Evolutionary conservation across 805 yeast genomes (phyloP), one percentile per base, ranked within the genome.

Genomic region (Wickerhamomyces silvicola): DNA sequence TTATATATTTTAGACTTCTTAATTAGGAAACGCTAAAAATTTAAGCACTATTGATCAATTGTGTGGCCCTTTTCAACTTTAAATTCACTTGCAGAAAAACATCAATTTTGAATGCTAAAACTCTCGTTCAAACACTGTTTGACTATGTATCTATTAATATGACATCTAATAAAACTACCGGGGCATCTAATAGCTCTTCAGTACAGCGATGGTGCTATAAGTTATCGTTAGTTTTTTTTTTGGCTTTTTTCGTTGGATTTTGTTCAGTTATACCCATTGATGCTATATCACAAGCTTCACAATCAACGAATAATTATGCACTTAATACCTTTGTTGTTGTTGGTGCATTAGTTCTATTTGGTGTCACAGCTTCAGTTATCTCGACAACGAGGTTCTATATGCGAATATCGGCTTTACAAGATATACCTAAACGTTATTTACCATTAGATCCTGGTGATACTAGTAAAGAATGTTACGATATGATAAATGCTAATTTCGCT

Each of bases 241-340:
- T 67, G 31, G 38, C 60, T 3, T 41, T 66, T 1, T 60, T 70
- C 33, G 45, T 81, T 14, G 84, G 78, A 1, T 71, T 87, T 34
- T 62, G 78, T 18, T 63, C 83, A 2, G 82, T 81, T 7, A 63
- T 90, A 1, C 94, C 94, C 0, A 72, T 86, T 11, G 97, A 90
- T 56, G 75, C 86, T 19, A 75, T 87, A 38, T 66, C 67, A 1
- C 78, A 72, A 47, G 72, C 78, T 6, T 62, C 72, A 2, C 71
- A 74, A 43, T 66, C 80, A 1, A 63, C 75, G 3, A 62, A 63
- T 10, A 72, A 73, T 38, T 74, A 82, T 45, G 92, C 84, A 1
- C 63, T 84, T 52, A 85, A 87, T 52, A 74, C 90, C 4, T 79
- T 88, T 40, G 84, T 88, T 37, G 84, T 87, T 14, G 75, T 83